Evolutionary conservation across 345 rosid genomes (phyloP).

Genomic region (Brassica rapa): DNA sequence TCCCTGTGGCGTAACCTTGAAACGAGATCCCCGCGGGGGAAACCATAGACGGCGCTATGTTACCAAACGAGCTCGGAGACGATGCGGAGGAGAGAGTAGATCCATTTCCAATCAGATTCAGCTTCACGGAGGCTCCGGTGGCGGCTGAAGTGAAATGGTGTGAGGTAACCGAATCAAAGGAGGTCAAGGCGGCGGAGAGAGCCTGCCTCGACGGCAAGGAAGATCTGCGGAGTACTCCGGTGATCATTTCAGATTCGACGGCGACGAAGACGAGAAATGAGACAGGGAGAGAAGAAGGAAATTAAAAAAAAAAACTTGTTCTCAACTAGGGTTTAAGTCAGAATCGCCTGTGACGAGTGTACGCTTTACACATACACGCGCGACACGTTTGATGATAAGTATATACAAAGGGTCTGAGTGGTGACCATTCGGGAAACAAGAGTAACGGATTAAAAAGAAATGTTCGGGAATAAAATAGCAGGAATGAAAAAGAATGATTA

Average conservation of each 20-base stretch:
- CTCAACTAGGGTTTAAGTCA: slow-evolving; percentile 26
- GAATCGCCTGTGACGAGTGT: slow-evolving; percentile 8
- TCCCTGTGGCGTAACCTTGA: slow-evolving; percentile 38
- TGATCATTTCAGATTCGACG: slow-evolving; percentile 33
- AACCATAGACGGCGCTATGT: slow-evolving; percentile 33
- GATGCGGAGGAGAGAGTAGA: not conserved
- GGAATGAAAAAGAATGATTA: no score
- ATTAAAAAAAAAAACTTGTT: not conserved
- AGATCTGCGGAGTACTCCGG: slow-evolving; percentile 31
- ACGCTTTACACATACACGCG: not conserved
- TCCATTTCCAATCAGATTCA: slow-evolving; percentile 11
- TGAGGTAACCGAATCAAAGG: slow-evolving; percentile 3
- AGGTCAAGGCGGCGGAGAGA: slow-evolving; percentile 11
- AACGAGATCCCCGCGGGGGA: slow-evolving; percentile 50
- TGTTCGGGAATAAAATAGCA: no score
- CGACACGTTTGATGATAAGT: not conserved
- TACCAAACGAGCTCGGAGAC: no score
- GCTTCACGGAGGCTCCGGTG: slow-evolving; percentile 8
- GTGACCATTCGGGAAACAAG: no score
- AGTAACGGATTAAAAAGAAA: no score
- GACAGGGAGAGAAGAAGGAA: not conserved
- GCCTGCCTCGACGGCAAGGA: slow-evolving; percentile 7
- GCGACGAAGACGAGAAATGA: not conserved
- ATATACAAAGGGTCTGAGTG: not conserved
- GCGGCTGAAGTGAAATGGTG: slow-evolving; percentile 24